phyloP scores from a whole-genome alignment of 768 basidiomycete species.

The Rhizopogon salebrosus region DNA sequence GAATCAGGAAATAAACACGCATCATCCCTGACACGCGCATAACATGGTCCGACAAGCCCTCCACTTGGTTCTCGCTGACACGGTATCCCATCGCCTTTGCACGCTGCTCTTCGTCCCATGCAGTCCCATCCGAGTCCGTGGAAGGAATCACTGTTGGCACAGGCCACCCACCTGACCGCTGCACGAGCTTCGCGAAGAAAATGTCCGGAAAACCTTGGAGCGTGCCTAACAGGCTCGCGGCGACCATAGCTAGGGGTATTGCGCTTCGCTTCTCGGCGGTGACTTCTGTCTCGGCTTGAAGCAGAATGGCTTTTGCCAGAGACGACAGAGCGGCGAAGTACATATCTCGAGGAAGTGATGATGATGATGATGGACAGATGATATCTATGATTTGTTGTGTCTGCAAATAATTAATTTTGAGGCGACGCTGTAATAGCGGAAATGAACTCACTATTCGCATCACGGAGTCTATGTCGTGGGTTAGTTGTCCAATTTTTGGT shows the following conservation, averaged over 20 bases:
- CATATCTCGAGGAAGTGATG: slow-evolving; percentile 30
- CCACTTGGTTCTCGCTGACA: slow-evolving; percentile 38
- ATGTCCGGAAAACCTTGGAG: slow-evolving; percentile 60
- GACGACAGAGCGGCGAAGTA: slow-evolving; percentile 81
- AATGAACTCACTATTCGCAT: slow-evolving; percentile 50
- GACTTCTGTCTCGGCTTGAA: slow-evolving; percentile 93
- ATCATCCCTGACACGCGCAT: slow-evolving; percentile 72
- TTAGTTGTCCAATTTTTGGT: slow-evolving; percentile 84
- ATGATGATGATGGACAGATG: slow-evolving; percentile 28
- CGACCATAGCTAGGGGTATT: slow-evolving; percentile 72
- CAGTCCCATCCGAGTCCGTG: slow-evolving; percentile 42
- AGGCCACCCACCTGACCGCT: slow-evolving; percentile 86
- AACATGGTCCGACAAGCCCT: slow-evolving; percentile 56
- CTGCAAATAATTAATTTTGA: slow-evolving; percentile 21
- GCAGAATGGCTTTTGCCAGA: slow-evolving; percentile 81
- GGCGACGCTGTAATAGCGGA: slow-evolving; percentile 3
- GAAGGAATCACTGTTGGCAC: slow-evolving; percentile 60
- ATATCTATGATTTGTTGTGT: slow-evolving; percentile 39
- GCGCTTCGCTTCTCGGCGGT: slow-evolving; percentile 85
- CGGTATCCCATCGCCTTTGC: slow-evolving; percentile 56
- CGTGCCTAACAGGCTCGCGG: slow-evolving; percentile 63
- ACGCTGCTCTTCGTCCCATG: slow-evolving; percentile 38
- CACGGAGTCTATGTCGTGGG: slow-evolving; percentile 61
- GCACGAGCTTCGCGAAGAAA: slow-evolving; percentile 81
- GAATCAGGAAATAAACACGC: slow-evolving; percentile 80